Percentiles rank a stretch among this genome's conserved stretches.
These are phyloP conservation scores for Calvatia gigantea DNA, from an alignment of 768 basidiomycete species.

Conservation along the genomic window DNA sequence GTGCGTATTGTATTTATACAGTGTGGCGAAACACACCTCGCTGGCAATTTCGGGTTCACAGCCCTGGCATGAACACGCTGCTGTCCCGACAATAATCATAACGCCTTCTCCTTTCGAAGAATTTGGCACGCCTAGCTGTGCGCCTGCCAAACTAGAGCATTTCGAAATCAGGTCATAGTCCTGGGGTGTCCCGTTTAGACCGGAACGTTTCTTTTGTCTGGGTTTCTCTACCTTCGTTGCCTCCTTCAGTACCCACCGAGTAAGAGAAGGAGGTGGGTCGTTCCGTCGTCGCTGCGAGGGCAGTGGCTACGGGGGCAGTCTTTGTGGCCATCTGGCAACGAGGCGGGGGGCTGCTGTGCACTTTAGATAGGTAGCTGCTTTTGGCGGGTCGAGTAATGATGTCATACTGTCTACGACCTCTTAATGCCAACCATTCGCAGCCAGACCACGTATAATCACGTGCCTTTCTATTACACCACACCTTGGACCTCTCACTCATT, in stretches of 20 bases:
- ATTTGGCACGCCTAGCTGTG: constrained; percentile 41
- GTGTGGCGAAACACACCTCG: neutral
- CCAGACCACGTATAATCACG: neutral
- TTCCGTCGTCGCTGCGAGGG: constrained; percentile 43
- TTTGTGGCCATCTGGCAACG: constrained; percentile 22
- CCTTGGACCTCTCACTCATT: neutral
- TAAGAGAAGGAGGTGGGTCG: constrained; percentile 49
- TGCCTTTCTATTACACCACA: too few relatives aligned
- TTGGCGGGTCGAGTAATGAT: neutral
- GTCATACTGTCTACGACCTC: neutral
- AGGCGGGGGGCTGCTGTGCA: neutral
- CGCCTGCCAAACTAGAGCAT: constrained; percentile 53
- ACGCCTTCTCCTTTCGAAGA: constrained; percentile 41
- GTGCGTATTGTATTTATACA: neutral
- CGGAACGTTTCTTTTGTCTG: constrained; percentile 40
- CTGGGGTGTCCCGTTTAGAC: constrained; percentile 47
- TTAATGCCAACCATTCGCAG: neutral
- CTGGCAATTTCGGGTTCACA: neutral
- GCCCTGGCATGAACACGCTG: too few relatives aligned
- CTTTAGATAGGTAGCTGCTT: neutral
- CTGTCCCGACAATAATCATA: constrained; percentile 36
- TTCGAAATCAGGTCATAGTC: constrained; percentile 47
- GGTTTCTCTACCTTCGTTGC: constrained; percentile 17
- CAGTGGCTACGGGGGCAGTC: constrained; percentile 42
- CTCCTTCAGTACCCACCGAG: constrained; percentile 26